phyloP scores from a whole-genome alignment of 2,329 filamentous ascomycete genomes.

The Tolypocladium tropicale region DNA sequence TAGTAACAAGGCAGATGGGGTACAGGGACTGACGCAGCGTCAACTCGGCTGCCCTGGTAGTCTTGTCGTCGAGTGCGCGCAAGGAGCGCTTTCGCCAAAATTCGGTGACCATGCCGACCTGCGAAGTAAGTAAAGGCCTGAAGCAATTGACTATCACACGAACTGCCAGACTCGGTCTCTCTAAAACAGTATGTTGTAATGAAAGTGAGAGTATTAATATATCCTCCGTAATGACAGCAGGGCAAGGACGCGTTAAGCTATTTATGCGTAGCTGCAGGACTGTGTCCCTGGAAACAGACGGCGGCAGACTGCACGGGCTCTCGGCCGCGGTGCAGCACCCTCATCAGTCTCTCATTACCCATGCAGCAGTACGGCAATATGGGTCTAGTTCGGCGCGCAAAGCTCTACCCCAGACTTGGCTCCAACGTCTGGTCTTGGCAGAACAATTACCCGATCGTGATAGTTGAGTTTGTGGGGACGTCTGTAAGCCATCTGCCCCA shows the following conservation, averaged over 20 bases:
- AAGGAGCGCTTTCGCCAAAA: conserved; percentile 36
- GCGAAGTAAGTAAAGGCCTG: background rate
- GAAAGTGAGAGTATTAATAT: background rate
- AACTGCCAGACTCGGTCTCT: background rate
- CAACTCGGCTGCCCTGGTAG: conserved; percentile 40
- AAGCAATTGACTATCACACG: background rate
- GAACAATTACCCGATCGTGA: background rate
- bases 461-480: background rate
- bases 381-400: background rate
- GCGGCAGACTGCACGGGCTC: background rate
- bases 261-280: background rate
- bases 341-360: background rate
- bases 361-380: background rate
- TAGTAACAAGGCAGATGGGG: conserved; percentile 47
- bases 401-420: background rate
- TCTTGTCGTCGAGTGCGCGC: conserved; percentile 28
- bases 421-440: background rate
- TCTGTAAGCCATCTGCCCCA: background rate
- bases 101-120: conserved; percentile 25
- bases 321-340: background rate
- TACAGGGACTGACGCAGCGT: conserved; percentile 57
- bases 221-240: background rate
- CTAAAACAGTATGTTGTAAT: background rate
- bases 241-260: background rate
- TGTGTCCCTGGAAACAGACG: too few species aligned